phyloP scores from a whole-genome alignment of 768 basidiomycete genomes.

The Suillus placidus region DNA sequence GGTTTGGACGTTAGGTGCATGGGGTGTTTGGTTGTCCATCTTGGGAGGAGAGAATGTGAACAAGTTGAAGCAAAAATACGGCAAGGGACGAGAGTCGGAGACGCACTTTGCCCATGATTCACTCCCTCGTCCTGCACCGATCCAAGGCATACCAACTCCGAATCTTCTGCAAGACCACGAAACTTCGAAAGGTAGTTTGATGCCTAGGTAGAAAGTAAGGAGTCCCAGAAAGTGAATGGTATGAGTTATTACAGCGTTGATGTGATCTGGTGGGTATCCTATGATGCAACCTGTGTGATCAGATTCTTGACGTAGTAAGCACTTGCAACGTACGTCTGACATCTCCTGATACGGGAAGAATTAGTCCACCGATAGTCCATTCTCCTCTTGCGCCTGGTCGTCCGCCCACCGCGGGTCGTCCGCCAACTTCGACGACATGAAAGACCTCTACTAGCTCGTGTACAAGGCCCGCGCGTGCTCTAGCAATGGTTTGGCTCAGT shows the following conservation, averaged over 20 bases:
- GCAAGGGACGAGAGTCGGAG: background rate
- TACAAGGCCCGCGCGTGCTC: conserved; percentile 72
- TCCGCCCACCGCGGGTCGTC: conserved; percentile 72
- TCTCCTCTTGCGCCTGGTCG: conserved; percentile 78
- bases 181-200: conserved; percentile 81
- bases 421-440: conserved; percentile 79
- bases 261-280: conserved; percentile 86
- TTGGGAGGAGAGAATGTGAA: conserved; percentile 23
- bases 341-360: conserved; percentile 82
- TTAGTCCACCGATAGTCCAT: conserved; percentile 82
- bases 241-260: conserved; percentile 83
- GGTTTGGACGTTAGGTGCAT: conserved; percentile 59
- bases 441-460: conserved; percentile 87
- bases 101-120: conserved; percentile 71
- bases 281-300: background rate
- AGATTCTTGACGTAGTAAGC: conserved; percentile 1
- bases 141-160: conserved; percentile 77
- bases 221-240: conserved; percentile 73
- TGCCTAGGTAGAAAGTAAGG: conserved; percentile 80
- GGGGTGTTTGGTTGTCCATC: conserved; percentile 71
- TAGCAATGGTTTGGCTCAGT: conserved; percentile 58
- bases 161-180: conserved; percentile 69
- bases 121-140: conserved; percentile 66
- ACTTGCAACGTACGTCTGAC: conserved; percentile 59
- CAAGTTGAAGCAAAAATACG: conserved; percentile 6